A percentile compares a stretch with the other conserved stretches of the same genome.
These are phyloP conservation scores for Amauroascus niger DNA, from an alignment of 2,329 filamentous ascomycete species.

Conservation along the genomic window DNA sequence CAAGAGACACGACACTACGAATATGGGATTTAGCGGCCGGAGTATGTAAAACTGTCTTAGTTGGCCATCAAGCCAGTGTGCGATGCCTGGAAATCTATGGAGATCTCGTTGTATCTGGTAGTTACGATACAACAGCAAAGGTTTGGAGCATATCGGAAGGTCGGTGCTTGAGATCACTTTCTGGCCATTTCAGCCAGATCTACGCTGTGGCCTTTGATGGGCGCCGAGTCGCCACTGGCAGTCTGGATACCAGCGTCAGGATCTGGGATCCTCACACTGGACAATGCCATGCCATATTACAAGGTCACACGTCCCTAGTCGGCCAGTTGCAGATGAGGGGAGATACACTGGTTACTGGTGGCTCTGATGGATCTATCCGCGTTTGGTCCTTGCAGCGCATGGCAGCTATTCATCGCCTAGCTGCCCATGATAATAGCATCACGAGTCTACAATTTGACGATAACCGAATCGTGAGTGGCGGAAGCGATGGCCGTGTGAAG, in stretches of 20 bases:
- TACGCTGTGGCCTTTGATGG: slow-evolving; percentile 98
- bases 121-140: slow-evolving; percentile 91
- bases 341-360: slow-evolving; percentile 89
- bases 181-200: slow-evolving; percentile 96
- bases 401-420: slow-evolving; percentile 84
- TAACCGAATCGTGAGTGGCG: slow-evolving; percentile 86
- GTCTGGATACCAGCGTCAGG: slow-evolving; percentile 88
- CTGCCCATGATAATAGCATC: slow-evolving; percentile 96
- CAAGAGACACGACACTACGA: slow-evolving; percentile 83
- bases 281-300: slow-evolving; percentile 79
- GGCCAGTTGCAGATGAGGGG: slow-evolving; percentile 93
- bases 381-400: slow-evolving; percentile 92
- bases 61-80: slow-evolving; percentile 98
- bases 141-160: slow-evolving; percentile 98
- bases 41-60: slow-evolving; percentile 86
- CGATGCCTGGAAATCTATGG: slow-evolving; percentile 92
- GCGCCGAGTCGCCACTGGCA: slow-evolving; percentile 83
- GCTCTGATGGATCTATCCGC: slow-evolving; percentile 88
- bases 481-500: slow-evolving; percentile 94
- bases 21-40: slow-evolving; percentile 97
- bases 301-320: slow-evolving; percentile 93
- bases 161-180: slow-evolving; percentile 77
- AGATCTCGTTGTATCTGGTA: slow-evolving; percentile 93
- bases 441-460: slow-evolving; percentile 97
- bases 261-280: slow-evolving; percentile 92